A percentile compares a stretch with the other conserved stretches of the same genome.
Evolutionary conservation across 192 early-diverging fungal species (phyloP).

Genomic region (Glomus cerebriforme): DNA sequence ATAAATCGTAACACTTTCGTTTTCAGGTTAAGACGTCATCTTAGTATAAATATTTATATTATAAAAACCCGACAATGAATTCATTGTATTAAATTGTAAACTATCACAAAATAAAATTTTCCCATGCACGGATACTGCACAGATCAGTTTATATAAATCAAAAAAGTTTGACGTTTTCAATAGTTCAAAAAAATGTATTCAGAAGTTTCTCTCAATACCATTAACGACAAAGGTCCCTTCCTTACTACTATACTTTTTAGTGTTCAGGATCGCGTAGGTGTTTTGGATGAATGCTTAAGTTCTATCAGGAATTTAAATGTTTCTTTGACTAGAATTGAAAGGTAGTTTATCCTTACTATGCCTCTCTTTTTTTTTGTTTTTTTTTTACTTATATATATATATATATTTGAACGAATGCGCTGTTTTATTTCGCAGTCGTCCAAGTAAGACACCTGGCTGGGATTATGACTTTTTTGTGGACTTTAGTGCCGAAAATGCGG

Average conservation of each 20-base stretch:
- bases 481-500: constrained; percentile 66
- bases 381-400: not conserved
- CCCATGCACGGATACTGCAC: too few relatives aligned
- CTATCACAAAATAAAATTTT: too few relatives aligned
- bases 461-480: constrained; percentile 96
- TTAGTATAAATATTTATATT: too few relatives aligned
- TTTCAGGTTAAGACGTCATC: too few relatives aligned
- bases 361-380: not conserved
- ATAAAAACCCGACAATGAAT: too few relatives aligned
- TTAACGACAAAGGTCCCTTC: constrained; percentile 30
- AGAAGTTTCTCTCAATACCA: not conserved
- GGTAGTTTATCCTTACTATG: constrained; percentile 44
- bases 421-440: constrained; percentile 53
- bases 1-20: too few relatives aligned
- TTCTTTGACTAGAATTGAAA: constrained; percentile 94
- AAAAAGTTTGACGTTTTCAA: too few relatives aligned
- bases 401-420: not conserved
- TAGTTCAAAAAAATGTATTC: constrained; percentile 22
- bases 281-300: constrained; percentile 79
- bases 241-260: constrained; percentile 75
- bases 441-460: constrained; percentile 73
- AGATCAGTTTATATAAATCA: too few relatives aligned
- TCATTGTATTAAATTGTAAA: too few relatives aligned
- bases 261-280: constrained; percentile 82
- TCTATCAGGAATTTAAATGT: constrained; percentile 71